Evolutionary conservation across 768 basidiomycete genomes (phyloP).

Genomic region (Tulasnella sp.): DNA sequence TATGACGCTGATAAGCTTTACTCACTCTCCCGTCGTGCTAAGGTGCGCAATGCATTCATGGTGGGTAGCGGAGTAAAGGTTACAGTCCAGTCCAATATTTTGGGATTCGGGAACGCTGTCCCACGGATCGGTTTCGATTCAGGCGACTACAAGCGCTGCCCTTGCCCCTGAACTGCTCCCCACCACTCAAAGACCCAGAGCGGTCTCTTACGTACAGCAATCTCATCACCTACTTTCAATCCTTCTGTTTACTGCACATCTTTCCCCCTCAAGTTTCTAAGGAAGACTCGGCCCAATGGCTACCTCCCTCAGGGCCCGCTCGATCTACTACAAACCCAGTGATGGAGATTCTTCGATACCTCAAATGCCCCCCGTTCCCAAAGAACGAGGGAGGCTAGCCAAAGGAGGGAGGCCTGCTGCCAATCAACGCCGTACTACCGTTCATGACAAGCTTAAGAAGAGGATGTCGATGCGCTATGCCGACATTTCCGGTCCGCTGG

Average conservation of each 20-base stretch:
- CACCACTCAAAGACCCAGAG: not conserved
- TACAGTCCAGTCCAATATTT: conserved; percentile 7
- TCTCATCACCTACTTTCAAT: not conserved
- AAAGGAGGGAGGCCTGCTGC: not conserved
- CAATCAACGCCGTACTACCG: conserved; percentile 51
- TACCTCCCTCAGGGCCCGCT: not conserved
- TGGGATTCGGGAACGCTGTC: not conserved
- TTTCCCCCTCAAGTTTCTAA: not conserved
- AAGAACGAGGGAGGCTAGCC: not conserved
- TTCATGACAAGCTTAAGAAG: conserved; percentile 93
- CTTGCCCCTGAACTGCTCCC: not conserved
- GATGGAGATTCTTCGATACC: not conserved
- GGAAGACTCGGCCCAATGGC: not conserved
- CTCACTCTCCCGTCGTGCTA: not conserved
- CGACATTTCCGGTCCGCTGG: conserved; percentile 64
- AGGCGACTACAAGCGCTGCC: not conserved
- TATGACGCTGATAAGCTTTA: not conserved
- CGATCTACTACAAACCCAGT: conserved; percentile 1
- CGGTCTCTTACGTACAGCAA: too few relatives aligned
- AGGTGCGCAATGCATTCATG: not conserved
- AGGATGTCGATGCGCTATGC: conserved; percentile 95
- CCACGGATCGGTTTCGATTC: conserved; percentile 8
- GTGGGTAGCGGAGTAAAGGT: not conserved
- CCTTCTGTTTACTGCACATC: not conserved
- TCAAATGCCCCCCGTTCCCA: conserved; percentile 1